Percentiles rank a stretch among this genome's conserved stretches.
These are phyloP conservation scores for Nitzschia putrida DNA, from an alignment of 108 stramenopile genomes.

Conservation along the genomic window DNA sequence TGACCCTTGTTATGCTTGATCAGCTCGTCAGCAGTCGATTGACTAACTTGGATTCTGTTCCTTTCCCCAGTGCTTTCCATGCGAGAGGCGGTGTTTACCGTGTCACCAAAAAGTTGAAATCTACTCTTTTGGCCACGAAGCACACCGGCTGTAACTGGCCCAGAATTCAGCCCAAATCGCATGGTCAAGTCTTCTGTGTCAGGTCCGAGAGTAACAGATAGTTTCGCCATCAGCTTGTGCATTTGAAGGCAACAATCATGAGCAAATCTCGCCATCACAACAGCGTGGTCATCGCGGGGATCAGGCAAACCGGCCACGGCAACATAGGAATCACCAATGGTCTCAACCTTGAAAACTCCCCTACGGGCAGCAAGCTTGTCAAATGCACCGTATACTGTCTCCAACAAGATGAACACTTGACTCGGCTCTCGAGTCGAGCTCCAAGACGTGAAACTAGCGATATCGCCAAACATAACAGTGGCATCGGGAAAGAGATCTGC, in stretches of 20 bases:
- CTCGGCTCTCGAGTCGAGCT: conserved; percentile 36
- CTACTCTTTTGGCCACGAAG: background rate
- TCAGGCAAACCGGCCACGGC: background rate
- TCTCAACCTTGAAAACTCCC: conserved; percentile 16
- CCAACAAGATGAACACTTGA: conserved; percentile 51
- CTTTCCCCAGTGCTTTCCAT: background rate
- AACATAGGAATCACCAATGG: background rate
- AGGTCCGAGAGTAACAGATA: background rate
- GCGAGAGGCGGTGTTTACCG: background rate
- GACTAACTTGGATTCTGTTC: background rate
- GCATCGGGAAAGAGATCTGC: conserved; percentile 12
- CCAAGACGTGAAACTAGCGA: conserved; percentile 1
- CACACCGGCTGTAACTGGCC: background rate
- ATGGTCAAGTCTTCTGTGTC: background rate
- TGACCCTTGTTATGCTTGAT: conserved; percentile 2
- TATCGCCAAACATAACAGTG: conserved; percentile 17
- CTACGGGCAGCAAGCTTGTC: conserved; percentile 34
- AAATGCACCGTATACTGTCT: conserved; percentile 51
- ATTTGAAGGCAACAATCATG: background rate
- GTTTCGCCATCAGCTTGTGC: background rate
- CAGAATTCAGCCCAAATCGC: background rate
- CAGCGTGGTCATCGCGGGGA: background rate
- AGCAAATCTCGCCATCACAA: background rate
- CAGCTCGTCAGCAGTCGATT: background rate
- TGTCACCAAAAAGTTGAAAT: background rate